Evolutionary conservation across 2,329 filamentous ascomycete species (phyloP).

Genomic region (Peltaster fructicola): DNA sequence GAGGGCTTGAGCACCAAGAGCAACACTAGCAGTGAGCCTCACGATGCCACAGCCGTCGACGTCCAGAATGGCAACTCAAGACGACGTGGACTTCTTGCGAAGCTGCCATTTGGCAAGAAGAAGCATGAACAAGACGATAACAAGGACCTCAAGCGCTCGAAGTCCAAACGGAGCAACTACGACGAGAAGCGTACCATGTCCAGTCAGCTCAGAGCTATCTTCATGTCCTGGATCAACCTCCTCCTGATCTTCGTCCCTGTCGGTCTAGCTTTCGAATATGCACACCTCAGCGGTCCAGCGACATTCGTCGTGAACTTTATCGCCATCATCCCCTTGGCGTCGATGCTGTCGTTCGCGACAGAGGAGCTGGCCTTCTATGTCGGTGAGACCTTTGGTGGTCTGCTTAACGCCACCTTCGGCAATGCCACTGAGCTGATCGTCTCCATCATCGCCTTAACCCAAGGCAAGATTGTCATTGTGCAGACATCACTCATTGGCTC

Average conservation of each 20-base stretch:
- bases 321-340: slow-evolving; percentile 78
- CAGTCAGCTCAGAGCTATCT: slow-evolving; percentile 50
- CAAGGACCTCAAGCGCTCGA: slow-evolving; percentile 7
- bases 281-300: slow-evolving; percentile 38
- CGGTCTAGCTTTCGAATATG: slow-evolving; percentile 56
- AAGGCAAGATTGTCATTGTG: slow-evolving; percentile 64
- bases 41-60: slow-evolving; percentile 4
- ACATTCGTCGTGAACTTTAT: slow-evolving; percentile 79
- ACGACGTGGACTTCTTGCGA: slow-evolving; percentile 10
- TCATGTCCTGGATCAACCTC: slow-evolving; percentile 77
- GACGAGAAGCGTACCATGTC: slow-evolving; percentile 13
- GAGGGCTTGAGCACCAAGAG: slow-evolving; percentile 5
- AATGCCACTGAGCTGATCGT: slow-evolving; percentile 36
- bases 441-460: slow-evolving; percentile 61
- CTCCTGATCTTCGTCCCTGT: slow-evolving; percentile 61
- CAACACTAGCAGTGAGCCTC: slow-evolving; percentile 1
- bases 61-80: slow-evolving; percentile 5
- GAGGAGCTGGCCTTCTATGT: slow-evolving; percentile 67
- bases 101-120: slow-evolving; percentile 8
- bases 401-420: slow-evolving; percentile 83
- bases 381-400: slow-evolving; percentile 71
- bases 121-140: slow-evolving; percentile 9
- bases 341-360: slow-evolving; percentile 71
- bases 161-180: slow-evolving; percentile 12
- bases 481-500: slow-evolving; percentile 85